Conservation (phyloP, 225 moss, liverwort and hornwort species). For the Pleurozium schreberi region DNA sequence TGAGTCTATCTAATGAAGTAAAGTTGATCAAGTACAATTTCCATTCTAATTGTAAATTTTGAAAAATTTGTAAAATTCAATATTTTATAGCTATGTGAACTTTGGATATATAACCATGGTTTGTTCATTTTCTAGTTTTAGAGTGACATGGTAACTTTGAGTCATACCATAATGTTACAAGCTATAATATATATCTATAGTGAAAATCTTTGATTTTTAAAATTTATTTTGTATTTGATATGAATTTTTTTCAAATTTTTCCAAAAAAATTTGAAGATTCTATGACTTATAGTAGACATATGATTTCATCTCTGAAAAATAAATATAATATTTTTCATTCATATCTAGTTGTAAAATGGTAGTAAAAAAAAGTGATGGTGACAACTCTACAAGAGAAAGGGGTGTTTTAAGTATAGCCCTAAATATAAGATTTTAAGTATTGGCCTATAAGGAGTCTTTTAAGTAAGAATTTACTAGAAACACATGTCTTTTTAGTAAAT, state of each 20-base stretch:
- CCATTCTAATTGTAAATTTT: neutral
- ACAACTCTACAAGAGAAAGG: no score
- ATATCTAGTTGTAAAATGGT: no score
- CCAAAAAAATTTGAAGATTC: no score
- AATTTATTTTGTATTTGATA: neutral
- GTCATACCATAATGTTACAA: rapidly evolving
- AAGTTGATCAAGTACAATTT: rapidly evolving
- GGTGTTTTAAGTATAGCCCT: no score
- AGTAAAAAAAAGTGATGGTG: no score
- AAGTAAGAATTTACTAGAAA: no score
- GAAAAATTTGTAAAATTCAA: neutral
- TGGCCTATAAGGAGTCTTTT: no score
- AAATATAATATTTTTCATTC: no score
- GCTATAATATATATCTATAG: neutral
- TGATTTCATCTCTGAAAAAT: no score
- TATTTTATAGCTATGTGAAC: neutral
- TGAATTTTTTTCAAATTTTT: neutral
- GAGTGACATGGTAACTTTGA: rapidly evolving
- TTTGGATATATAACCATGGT: neutral
- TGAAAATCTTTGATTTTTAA: neutral
- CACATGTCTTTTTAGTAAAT: no score
- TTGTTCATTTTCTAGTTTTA: neutral
- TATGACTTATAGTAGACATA: no score
- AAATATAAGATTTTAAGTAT: no score
- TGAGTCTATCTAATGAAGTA: neutral